Base-by-base conservation (phyloP, 2,329 filamentous ascomycete species). In the Knufia petricola region DNA sequence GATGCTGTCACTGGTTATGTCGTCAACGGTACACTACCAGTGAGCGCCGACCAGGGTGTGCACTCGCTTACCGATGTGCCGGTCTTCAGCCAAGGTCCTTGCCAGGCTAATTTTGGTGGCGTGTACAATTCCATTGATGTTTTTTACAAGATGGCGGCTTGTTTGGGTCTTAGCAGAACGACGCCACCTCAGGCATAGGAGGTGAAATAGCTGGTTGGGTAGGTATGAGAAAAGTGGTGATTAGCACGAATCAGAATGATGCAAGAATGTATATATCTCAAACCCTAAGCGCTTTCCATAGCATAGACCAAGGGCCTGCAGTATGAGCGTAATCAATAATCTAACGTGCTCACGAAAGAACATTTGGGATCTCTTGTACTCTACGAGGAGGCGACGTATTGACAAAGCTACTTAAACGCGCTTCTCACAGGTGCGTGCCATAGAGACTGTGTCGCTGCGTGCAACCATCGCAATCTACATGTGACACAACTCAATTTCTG, bases 61-160 rank as follows among this genome's bases (percentile, higher is more conserved):
- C 84, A 88, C 69, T 85, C 79, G 20, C 69, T 88, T 53, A 88
- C 84, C 1, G 84, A 88, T 58, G 84, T 88, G 26, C 81, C 84
- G 1, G 82, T 92, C 17, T 90, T 85, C 59, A 83, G 85, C 1
- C 76, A 77, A 70, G 86, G 86, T 0, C 86, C 86, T 4, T 90
- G 86, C 68, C 82, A 87, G 64, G 81, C 86, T 59, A 68, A 76
- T 12, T 92, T 92, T 62, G 78, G 81, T 3, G 65, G 65, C 34
- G 63, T 66, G 3, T 66, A 63, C 49, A 66, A 63, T 51, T 66
- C 65, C 51, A 63, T 66, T 9, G 64, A 66, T 30, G 49, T 66
- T 41, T 62, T 60, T 53, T 63, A 64, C 50, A 53, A 59, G 32
- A 63, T 66, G 28, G 57, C 60, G 9, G 62, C 63, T 19, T 67